phyloP scores from a whole-genome alignment of 345 rosid species.

The Clausena lansium region DNA sequence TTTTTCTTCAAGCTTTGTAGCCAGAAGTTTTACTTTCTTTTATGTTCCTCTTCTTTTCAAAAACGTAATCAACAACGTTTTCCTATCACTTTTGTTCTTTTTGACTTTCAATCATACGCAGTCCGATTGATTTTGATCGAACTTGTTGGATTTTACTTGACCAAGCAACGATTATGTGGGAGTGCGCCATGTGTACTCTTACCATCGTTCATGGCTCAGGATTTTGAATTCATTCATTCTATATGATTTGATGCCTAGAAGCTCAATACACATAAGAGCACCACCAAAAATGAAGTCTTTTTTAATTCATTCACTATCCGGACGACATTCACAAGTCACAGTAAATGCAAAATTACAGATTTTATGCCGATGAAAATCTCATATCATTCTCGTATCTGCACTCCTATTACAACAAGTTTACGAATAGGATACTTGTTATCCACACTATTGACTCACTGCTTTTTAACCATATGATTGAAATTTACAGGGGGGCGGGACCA shows the following conservation, averaged over 20 bases:
- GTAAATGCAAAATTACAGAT: too few relatives aligned
- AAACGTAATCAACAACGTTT: background rate
- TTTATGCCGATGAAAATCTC: background rate
- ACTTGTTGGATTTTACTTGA: background rate
- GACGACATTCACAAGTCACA: too few relatives aligned
- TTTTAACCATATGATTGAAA: background rate
- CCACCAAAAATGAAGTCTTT: too few relatives aligned
- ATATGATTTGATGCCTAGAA: background rate
- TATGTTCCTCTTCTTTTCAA: background rate
- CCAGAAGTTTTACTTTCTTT: background rate
- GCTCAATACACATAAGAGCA: too few relatives aligned
- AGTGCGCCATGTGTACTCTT: background rate
- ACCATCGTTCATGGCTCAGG: background rate
- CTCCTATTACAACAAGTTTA: background rate
- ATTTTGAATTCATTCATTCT: background rate
- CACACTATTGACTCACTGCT: background rate
- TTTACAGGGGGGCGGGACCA: conserved; percentile 17
- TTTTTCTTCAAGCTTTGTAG: background rate
- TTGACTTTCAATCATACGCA: background rate
- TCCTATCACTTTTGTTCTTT: background rate
- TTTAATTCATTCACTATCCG: too few relatives aligned
- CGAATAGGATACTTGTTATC: conserved; percentile 4
- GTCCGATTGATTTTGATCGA: background rate
- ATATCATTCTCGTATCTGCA: background rate
- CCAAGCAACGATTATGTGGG: background rate